Evolutionary conservation across 495 filamentous ascomycete genomes (phyloP).

Genomic region (Aspergillus homomorphus): DNA sequence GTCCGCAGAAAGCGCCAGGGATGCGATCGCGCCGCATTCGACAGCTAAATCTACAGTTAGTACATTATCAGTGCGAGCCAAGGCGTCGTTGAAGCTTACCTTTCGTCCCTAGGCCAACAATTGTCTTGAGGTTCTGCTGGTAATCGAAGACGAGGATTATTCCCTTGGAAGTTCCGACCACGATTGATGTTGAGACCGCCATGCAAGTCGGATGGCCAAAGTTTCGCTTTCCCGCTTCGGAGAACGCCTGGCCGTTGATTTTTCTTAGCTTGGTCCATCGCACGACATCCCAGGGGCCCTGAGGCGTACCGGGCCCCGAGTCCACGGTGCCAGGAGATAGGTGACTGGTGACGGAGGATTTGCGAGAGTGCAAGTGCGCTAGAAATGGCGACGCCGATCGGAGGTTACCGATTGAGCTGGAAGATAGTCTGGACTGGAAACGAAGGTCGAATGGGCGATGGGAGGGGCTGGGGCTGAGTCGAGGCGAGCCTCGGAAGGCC

Average conservation of each 20-base stretch:
- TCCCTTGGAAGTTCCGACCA: constrained; percentile 88
- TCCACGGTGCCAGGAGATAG: constrained; percentile 48
- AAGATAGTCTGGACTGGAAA: constrained; percentile 81
- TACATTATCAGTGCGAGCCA: neutral
- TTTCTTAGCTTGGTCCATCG: constrained; percentile 93
- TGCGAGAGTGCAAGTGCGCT: constrained; percentile 69
- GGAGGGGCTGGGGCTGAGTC: constrained; percentile 66
- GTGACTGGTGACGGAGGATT: constrained; percentile 64
- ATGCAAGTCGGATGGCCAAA: constrained; percentile 92
- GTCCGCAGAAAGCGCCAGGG: constrained; percentile 88
- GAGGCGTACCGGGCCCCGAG: constrained; percentile 58
- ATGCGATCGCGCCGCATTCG: constrained; percentile 83
- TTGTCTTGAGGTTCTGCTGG: constrained; percentile 87
- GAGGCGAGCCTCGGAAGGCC: constrained; percentile 46
- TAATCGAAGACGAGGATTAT: constrained; percentile 96
- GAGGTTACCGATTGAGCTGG: constrained; percentile 56
- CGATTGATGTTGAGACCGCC: constrained; percentile 83
- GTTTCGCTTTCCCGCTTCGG: constrained; percentile 88
- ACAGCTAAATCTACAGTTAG: constrained; percentile 55
- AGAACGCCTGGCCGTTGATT: constrained; percentile 84
- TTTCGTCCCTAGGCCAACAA: constrained; percentile 93
- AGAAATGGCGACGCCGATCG: constrained; percentile 78
- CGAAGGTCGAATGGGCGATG: constrained; percentile 91
- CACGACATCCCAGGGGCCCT: constrained; percentile 91
- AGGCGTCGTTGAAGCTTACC: constrained; percentile 46